phyloP scores from a whole-genome alignment of 257 asterid species.

The Solanum ossicruentum region DNA sequence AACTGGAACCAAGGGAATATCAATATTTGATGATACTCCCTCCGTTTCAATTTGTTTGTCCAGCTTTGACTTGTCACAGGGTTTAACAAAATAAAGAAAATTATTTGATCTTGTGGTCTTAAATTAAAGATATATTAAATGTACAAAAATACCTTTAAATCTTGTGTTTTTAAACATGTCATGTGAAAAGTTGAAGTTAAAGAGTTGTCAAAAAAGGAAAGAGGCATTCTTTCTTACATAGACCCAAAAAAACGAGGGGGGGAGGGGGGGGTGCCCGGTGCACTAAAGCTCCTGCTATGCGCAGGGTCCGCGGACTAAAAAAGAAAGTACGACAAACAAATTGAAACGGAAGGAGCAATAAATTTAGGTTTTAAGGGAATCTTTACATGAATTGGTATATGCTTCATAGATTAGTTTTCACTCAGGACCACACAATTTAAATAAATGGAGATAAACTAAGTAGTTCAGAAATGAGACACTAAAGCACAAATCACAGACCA shows the following conservation, averaged over 20 bases:
- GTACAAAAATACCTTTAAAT: neutral
- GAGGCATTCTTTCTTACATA: neutral
- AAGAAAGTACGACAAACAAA: too few relatives aligned
- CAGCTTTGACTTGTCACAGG: neutral
- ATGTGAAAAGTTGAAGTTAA: neutral
- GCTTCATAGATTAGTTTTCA: neutral
- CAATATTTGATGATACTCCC: neutral
- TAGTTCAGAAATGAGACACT: neutral
- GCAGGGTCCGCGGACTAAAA: too few relatives aligned
- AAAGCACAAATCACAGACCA: neutral
- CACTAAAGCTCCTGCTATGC: too few relatives aligned
- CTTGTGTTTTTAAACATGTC: neutral
- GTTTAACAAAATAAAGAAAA: too few relatives aligned
- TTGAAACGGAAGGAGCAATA: neutral
- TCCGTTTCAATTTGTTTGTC: neutral
- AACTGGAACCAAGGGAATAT: neutral
- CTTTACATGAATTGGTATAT: neutral
- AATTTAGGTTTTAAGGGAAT: neutral
- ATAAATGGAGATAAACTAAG: neutral
- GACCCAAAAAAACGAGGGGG: neutral
- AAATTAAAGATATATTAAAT: too few relatives aligned
- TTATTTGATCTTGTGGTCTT: neutral
- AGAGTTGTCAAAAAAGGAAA: neutral
- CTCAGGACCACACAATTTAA: neutral
- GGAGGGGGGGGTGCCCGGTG: too few relatives aligned